Evolutionary conservation across 441 rosid genomes (phyloP).

Genomic region (Gossypium laxum): DNA sequence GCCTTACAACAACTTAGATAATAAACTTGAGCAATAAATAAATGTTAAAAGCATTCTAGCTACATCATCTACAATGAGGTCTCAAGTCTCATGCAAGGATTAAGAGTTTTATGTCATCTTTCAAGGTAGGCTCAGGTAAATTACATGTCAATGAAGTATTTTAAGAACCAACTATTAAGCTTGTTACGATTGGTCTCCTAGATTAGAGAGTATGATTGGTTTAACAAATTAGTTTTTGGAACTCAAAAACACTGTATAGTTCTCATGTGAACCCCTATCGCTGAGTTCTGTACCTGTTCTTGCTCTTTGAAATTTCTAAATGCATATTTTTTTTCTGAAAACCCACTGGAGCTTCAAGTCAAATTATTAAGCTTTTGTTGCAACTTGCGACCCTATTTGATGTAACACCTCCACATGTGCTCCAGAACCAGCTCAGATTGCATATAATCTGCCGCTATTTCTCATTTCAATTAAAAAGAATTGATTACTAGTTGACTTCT

Average conservation of each 20-base stretch:
- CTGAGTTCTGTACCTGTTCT: not conserved
- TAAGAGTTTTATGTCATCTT: not conserved
- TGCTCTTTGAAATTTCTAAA: not conserved
- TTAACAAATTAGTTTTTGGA: not conserved
- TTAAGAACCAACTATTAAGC: not conserved
- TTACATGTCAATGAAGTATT: not conserved
- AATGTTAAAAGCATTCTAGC: not conserved
- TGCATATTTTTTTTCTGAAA: not conserved
- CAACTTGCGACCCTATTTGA: not conserved
- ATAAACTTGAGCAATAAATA: not conserved
- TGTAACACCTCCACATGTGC: not conserved
- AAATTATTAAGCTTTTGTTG: not conserved
- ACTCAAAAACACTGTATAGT: not conserved
- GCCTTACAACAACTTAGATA: not conserved
- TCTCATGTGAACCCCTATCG: not conserved
- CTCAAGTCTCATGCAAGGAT: not conserved
- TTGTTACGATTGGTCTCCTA: not conserved
- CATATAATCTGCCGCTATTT: not conserved
- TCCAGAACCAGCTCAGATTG: not conserved
- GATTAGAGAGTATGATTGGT: not conserved
- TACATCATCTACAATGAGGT: not conserved
- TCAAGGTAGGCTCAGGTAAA: not conserved
- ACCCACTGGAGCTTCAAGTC: not conserved
- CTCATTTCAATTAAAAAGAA: not conserved
- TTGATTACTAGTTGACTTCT: not conserved